Evolutionary conservation across 768 basidiomycete genomes (phyloP).

Genomic region (Rhodotorula babjevae): DNA sequence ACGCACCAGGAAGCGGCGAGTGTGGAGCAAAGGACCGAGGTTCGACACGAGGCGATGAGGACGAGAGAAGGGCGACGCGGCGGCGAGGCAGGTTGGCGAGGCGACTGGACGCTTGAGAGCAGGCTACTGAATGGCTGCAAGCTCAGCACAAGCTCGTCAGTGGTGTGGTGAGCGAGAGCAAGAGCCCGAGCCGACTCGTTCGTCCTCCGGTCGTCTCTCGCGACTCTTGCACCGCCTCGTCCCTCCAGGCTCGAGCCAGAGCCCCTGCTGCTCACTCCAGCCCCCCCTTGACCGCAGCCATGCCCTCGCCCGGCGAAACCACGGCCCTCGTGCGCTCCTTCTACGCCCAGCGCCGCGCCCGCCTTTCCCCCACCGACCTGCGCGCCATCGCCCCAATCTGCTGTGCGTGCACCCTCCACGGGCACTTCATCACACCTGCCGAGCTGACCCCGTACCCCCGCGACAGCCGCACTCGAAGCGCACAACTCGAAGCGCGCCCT

Average conservation of each 20-base stretch:
- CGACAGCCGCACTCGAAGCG: constrained; percentile 24
- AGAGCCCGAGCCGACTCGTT: no score
- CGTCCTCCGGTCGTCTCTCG: no score
- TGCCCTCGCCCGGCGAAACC: neutral
- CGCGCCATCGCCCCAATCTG: constrained; percentile 21
- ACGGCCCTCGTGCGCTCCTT: constrained; percentile 10
- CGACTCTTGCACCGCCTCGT: no score
- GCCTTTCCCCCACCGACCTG: constrained; percentile 5
- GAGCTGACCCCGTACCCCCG: neutral
- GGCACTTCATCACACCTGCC: neutral
- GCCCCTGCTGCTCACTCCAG: no score
- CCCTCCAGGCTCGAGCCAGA: no score
- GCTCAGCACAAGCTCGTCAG: no score
- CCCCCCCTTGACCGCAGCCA: neutral
- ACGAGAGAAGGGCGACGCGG: no score
- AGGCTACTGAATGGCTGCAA: no score
- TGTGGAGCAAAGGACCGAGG: neutral
- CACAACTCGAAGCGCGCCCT: constrained; percentile 27
- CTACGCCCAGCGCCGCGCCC: neutral
- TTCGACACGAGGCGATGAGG: no score
- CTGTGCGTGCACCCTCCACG: neutral
- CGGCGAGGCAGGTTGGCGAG: no score
- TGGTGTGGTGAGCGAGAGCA: no score
- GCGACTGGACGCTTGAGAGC: no score
- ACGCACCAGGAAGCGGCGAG: neutral